Evolutionary conservation across 371 early-diverging fungal species (phyloP).

Genomic region (Mucor piriformis): DNA sequence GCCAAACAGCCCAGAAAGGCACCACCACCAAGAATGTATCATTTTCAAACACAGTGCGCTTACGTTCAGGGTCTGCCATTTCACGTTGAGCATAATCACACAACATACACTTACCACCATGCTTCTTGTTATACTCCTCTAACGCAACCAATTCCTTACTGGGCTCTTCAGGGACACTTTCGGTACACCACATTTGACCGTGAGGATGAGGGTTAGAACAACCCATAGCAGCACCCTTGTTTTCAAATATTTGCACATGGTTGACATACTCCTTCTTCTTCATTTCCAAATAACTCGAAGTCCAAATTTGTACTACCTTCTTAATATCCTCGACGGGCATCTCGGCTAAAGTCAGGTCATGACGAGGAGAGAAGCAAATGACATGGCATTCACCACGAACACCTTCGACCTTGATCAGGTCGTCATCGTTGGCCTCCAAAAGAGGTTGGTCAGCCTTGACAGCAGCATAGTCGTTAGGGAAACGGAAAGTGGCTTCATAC

Average conservation of each 20-base stretch:
- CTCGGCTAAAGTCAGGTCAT: constrained; percentile 88
- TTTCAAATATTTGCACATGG: constrained; percentile 95
- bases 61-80: constrained; percentile 44
- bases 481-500: constrained; percentile 77
- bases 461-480: constrained; percentile 91
- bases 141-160: constrained; percentile 68
- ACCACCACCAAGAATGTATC: constrained; percentile 80
- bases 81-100: constrained; percentile 83
- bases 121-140: constrained; percentile 53
- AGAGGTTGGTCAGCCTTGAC: constrained; percentile 70
- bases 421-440: constrained; percentile 31
- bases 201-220: constrained; percentile 96
- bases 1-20: constrained; percentile 97
- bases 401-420: constrained; percentile 67
- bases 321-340: constrained; percentile 67
- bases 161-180: constrained; percentile 80
- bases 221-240: constrained; percentile 96
- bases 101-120: constrained; percentile 64
- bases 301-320: constrained; percentile 81
- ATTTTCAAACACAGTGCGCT: constrained; percentile 81
- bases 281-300: constrained; percentile 54
- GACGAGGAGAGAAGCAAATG: constrained; percentile 88
- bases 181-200: constrained; percentile 91
- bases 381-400: constrained; percentile 86
- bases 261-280: constrained; percentile 48